Base-by-base conservation (phyloP, 2,329 filamentous ascomycete species). In the Colletotrichum tropicicola region DNA sequence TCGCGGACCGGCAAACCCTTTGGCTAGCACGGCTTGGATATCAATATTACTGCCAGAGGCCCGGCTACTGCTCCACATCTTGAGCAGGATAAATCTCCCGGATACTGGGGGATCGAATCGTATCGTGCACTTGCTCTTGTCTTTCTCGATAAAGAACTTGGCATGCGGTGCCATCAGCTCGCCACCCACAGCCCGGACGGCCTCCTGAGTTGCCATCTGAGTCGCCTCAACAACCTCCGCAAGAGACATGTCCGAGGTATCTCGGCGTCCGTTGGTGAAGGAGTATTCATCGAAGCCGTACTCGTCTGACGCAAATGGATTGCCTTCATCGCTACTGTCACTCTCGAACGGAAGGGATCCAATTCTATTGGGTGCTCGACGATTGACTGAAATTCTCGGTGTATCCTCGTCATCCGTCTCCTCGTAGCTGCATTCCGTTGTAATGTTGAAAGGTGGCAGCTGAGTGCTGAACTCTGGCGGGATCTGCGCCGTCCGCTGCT, bases 61-160 rank as follows among this genome's bases (percentile, higher is more conserved):
- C 25, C 88, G 86, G 64, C 88, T 87, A 2, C 92, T 91, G 71
- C 90, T 94, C 92, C 93, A 98, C 75, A 98, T 88, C 82, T 98
- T 98, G 68, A 98, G 82, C 43, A 98, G 79, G 55, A 98, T 91
- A 75, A 92, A 97, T 60, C 92, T 87, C 5, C 92, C 92, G 10
- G 92, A 93, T 65, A 96, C 87, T 0, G 92, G 91, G 60, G 93
- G 92, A 70, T 94, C 88, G 70, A 98, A 98, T 63, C 88, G 90
- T 71, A 98, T 91, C 13, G 91, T 94, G 70, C 96, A 95, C 77
- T 91, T 93, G 79, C 89, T 93, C 80, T 93, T 94, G 71, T 91
- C 87, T 75, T 89, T 88, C 72, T 92, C 90, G 59, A 98, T 97
- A 73, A 90, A 91, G 78, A 98, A 98, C 27, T 88, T 87, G 3